phyloP scores from a whole-genome alignment of 1,284 basidiomycete species.

The Puccinia horiana region DNA sequence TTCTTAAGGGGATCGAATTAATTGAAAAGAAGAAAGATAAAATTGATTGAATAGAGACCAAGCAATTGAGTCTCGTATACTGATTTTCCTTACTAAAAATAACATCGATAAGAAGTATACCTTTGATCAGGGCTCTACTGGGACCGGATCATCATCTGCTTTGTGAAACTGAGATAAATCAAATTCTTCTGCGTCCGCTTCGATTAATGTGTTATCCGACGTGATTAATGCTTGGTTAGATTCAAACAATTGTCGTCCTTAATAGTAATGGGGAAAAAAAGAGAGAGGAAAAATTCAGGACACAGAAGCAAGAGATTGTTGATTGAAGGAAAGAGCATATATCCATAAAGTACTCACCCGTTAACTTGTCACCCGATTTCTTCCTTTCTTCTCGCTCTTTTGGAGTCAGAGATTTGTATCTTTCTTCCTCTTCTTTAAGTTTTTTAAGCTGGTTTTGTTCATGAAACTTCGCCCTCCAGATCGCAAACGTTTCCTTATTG shows the following conservation, averaged over 20 bases:
- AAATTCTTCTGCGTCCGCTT: conserved; percentile 43
- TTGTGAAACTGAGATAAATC: conserved; percentile 26
- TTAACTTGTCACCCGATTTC: conserved; percentile 29
- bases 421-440: conserved; percentile 35
- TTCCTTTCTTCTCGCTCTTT: conserved; percentile 42
- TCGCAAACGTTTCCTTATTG: conserved; percentile 40
- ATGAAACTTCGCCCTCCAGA: conserved; percentile 40
- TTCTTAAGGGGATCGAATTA: too few species aligned
- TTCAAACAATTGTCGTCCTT: conserved; percentile 48
- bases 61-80: not conserved
- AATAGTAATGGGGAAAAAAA: not conserved
- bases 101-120: not conserved
- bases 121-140: not conserved
- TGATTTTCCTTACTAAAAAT: not conserved
- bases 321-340: not conserved
- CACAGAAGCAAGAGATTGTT: not conserved
- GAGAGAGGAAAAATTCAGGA: not conserved
- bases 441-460: conserved; percentile 28
- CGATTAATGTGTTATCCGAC: conserved; percentile 27
- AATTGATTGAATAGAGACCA: not conserved
- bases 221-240: conserved; percentile 30
- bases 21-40: too few species aligned
- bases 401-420: conserved; percentile 34
- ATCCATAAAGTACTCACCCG: conserved; percentile 28
- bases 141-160: not conserved